Conservation (phyloP, 192 early-diverging fungal species). For the Coemansia sp. region DNA sequence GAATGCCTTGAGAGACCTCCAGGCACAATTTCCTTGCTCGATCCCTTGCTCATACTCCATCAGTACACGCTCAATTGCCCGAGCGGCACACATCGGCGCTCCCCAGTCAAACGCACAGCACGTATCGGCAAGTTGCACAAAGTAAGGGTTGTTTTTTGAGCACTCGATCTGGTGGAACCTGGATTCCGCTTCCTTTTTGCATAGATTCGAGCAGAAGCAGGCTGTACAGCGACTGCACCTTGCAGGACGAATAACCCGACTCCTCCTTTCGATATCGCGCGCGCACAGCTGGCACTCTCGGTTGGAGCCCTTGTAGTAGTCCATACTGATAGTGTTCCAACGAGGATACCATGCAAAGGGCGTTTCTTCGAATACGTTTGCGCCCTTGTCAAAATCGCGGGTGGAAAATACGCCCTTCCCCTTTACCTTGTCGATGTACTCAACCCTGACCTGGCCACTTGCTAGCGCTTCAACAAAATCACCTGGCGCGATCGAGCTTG, state of each 20-base stretch:
- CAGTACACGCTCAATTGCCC: conserved; percentile 23
- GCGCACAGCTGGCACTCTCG: conserved; percentile 59
- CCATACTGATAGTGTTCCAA: conserved; percentile 56
- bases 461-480: conserved; percentile 39
- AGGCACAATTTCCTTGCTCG: conserved; percentile 15
- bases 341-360: conserved; percentile 61
- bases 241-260: conserved; percentile 7
- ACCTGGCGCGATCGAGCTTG: conserved; percentile 26
- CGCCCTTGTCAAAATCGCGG: conserved; percentile 54
- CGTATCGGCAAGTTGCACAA: conserved; percentile 13
- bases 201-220: conserved; percentile 15
- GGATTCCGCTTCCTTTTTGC: conserved; percentile 17
- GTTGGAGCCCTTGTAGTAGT: conserved; percentile 26
- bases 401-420: conserved; percentile 59
- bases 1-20: conserved; percentile 21
- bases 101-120: conserved; percentile 17
- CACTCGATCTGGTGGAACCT: conserved; percentile 24
- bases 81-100: conserved; percentile 21
- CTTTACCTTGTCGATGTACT: conserved; percentile 42
- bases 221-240: conserved; percentile 13
- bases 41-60: conserved; percentile 21
- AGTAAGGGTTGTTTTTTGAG: conserved; percentile 13
- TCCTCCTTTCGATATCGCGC: conserved; percentile 46
- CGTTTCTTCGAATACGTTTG: conserved; percentile 57
- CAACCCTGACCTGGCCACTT: conserved; percentile 33